These are phyloP conservation scores for Barbarea vulgaris DNA, from an alignment of 345 rosid genomes.

Conservation along the genomic window DNA sequence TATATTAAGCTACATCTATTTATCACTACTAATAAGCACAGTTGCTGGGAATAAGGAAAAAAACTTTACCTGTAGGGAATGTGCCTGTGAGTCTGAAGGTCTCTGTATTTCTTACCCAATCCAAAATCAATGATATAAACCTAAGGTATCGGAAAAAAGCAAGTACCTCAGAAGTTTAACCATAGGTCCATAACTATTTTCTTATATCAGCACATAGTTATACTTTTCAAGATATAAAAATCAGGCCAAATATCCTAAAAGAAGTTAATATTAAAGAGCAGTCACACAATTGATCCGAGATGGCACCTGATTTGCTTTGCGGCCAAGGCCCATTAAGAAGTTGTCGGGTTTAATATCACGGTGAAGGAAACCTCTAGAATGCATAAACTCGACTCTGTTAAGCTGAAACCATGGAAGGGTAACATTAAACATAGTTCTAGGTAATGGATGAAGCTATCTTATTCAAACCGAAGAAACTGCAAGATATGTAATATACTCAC, in stretches of 20 bases:
- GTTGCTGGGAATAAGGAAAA: neutral
- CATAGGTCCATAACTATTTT: neutral
- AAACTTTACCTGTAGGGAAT: slow-evolving; percentile 64
- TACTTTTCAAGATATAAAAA: neutral
- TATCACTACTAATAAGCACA: neutral
- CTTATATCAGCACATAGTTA: neutral
- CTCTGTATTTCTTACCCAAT: slow-evolving; percentile 79
- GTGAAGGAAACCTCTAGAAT: slow-evolving; percentile 57
- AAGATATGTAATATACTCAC: slow-evolving; percentile 42
- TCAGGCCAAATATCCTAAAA: neutral
- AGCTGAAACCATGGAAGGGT: slow-evolving; percentile 39
- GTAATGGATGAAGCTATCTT: neutral
- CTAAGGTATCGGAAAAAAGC: slow-evolving; percentile 36
- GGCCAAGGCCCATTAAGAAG: slow-evolving; percentile 60
- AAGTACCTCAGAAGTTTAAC: slow-evolving; percentile 3
- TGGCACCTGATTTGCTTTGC: slow-evolving; percentile 62
- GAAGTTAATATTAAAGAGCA: slow-evolving; percentile 1
- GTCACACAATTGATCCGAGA: neutral
- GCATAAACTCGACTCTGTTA: slow-evolving; percentile 57
- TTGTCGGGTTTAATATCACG: slow-evolving; percentile 65
- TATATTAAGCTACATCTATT: neutral
- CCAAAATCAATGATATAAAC: slow-evolving; percentile 77
- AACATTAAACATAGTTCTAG: neutral
- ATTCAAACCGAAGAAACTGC: neutral
- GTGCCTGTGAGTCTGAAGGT: slow-evolving; percentile 82